Conservation (phyloP, 768 basidiomycete species). For the Grammothele lineata region DNA sequence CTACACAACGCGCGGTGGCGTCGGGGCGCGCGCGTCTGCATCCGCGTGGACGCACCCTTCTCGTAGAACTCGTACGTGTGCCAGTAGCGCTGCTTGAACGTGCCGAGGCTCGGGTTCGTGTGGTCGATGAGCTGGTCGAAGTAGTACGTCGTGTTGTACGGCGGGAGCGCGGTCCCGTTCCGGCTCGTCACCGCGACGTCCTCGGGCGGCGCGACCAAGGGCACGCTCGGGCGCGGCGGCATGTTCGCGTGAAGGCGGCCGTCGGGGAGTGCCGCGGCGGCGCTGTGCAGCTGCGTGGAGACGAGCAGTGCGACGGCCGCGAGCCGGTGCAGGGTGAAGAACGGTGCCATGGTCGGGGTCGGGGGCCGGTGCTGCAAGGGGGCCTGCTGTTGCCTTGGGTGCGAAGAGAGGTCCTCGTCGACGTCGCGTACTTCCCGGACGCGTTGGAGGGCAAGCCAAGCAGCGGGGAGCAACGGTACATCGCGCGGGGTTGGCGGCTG, state of each 20-base stretch:
- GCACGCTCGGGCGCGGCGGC: conserved; percentile 17
- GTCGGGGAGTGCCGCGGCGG: conserved; percentile 16
- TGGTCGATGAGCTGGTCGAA: conserved; percentile 57
- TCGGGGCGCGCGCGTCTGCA: too few species aligned
- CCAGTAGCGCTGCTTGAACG: conserved; percentile 78
- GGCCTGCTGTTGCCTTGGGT: too few species aligned
- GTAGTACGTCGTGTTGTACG: conserved; percentile 37
- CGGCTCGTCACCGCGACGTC: conserved; percentile 17
- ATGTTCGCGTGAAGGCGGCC: conserved; percentile 21
- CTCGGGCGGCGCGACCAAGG: conserved; percentile 14
- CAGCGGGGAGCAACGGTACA: too few species aligned
- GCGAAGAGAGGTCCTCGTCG: too few species aligned
- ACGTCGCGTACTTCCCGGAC: too few species aligned
- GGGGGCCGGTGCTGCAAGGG: neutral
- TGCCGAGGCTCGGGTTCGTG: conserved; percentile 54
- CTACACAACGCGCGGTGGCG: too few species aligned
- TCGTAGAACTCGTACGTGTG: conserved; percentile 64
- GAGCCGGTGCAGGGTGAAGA: neutral
- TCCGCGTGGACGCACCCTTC: conserved; percentile 18
- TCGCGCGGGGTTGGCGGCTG: too few species aligned
- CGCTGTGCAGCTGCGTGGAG: conserved; percentile 8
- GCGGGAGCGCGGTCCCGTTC: conserved; percentile 25
- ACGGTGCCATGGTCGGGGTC: neutral
- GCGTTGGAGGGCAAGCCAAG: too few species aligned
- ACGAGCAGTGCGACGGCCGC: neutral